Evolutionary conservation across 129 eudicot species (phyloP), one percentile per base, ranked within the genome.

Genomic region (Glebionis coronaria): DNA sequence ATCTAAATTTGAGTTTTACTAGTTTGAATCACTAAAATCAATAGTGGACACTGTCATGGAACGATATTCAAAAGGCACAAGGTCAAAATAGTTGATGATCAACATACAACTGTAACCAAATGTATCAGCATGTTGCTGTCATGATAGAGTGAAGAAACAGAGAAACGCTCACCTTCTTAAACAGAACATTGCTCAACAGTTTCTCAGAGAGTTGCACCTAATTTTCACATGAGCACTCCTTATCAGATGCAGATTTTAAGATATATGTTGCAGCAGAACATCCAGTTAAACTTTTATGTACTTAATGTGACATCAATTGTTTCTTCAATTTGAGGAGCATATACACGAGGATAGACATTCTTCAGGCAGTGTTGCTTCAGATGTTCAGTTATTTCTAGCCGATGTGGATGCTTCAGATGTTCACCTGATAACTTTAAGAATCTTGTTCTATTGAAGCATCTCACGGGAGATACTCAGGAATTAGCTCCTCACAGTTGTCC

Each of bases 191-290:
- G 73, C 97, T 93, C 99, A n/a, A n/a, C 72, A 93, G 73, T 79
- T 89, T 89, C 90, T 93, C 99, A 25, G 99, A 89, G 59, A 93
- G 95, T 87, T 84, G 97, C 67, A 88, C 96, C 98, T 93, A 75
- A 38, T 63, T 58, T 67, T 68, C 56, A 55, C 55, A 67, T 61
- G 45, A 19, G 65, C n/a, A n/a, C 14, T 65, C 42, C 52, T 1
- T 54, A 62, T 72, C 56, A 73, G 27, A 63, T 64, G 9, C 6
- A 44, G 52, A 51, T 3, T n/a, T 51, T 45, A 51, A 62, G 49
- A 53, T 35, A 49, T 61, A 47, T 52, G 13, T 40, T 60, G 52
- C 60, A 65, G 40, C 42, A 44, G 11, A 29, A 51, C 18, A 31
- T 60, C 14, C 25, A 20, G 15, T 12, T 10, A 18, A 13, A 58